Conservation (phyloP, 306 rosid species). For the Clitoria ternatea region DNA sequence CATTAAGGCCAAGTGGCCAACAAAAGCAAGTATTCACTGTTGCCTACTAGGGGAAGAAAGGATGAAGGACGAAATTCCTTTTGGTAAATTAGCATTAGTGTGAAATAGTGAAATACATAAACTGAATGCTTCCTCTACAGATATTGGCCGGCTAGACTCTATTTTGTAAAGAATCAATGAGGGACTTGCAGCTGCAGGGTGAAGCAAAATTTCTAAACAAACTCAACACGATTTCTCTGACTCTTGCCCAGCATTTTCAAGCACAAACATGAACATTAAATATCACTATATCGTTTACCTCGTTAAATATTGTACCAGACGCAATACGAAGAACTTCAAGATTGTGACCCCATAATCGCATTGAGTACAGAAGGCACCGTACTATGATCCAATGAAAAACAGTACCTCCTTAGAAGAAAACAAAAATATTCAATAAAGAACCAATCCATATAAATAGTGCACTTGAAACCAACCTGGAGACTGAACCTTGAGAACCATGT, state of each 20-base stretch:
- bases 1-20: background rate
- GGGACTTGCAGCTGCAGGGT: background rate
- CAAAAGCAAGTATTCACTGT: background rate
- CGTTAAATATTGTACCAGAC: slow-evolving; percentile 87
- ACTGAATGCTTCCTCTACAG: background rate
- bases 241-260: background rate
- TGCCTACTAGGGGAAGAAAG: background rate
- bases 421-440: background rate
- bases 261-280: background rate
- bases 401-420: background rate
- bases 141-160: background rate
- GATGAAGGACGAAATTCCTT: background rate
- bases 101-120: background rate
- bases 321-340: slow-evolving; percentile 75
- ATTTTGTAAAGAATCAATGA: background rate
- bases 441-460: background rate
- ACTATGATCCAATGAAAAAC: slow-evolving; percentile 38
- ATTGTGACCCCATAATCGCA: slow-evolving; percentile 92
- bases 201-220: background rate
- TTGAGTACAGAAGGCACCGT: slow-evolving; percentile 81
- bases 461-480: slow-evolving; percentile 74
- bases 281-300: slow-evolving; percentile 45
- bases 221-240: background rate
- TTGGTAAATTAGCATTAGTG: background rate
- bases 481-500: slow-evolving; percentile 51